These are phyloP conservation scores for Phytomonas sp. DNA, from an alignment of 208 protist species.

Conservation along the genomic window DNA sequence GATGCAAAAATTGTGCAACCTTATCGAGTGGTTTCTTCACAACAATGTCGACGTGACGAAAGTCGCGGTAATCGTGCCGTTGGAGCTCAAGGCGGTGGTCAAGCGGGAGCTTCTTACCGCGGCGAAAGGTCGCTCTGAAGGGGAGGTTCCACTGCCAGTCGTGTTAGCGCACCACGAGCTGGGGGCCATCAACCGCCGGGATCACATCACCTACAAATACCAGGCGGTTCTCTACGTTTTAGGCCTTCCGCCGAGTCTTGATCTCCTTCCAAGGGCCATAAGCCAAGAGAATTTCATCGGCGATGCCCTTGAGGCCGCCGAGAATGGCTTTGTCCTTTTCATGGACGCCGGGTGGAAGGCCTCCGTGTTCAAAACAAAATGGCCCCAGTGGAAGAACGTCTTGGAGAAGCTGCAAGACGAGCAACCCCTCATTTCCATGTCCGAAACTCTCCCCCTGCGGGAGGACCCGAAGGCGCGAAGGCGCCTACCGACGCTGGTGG, in stretches of 20 bases:
- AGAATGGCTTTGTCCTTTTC: constrained; percentile 56
- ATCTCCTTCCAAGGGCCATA: constrained; percentile 14
- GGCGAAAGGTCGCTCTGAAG: constrained; percentile 7
- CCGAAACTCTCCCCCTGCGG: background rate
- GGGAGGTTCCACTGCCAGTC: constrained; percentile 22
- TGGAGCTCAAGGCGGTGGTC: constrained; percentile 37
- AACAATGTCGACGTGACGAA: constrained; percentile 31
- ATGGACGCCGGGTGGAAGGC: constrained; percentile 68
- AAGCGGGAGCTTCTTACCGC: constrained; percentile 20
- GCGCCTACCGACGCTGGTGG: constrained; percentile 51
- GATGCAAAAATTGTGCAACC: constrained; percentile 36
- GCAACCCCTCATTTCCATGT: constrained; percentile 30
- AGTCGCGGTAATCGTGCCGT: constrained; percentile 59
- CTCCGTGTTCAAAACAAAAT: constrained; percentile 34
- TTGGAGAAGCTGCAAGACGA: constrained; percentile 54
- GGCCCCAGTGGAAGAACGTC: constrained; percentile 63
- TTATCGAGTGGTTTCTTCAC: constrained; percentile 58
- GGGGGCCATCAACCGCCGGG: constrained; percentile 51
- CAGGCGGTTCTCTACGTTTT: constrained; percentile 69
- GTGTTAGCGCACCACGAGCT: constrained; percentile 75
- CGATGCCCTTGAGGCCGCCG: constrained; percentile 46
- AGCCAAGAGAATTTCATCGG: constrained; percentile 21
- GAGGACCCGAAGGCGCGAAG: constrained; percentile 9
- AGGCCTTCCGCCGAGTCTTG: constrained; percentile 20
- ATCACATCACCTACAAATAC: constrained; percentile 40